phyloP scores from a whole-genome alignment of 306 rosid species.

The Senna siamea region DNA sequence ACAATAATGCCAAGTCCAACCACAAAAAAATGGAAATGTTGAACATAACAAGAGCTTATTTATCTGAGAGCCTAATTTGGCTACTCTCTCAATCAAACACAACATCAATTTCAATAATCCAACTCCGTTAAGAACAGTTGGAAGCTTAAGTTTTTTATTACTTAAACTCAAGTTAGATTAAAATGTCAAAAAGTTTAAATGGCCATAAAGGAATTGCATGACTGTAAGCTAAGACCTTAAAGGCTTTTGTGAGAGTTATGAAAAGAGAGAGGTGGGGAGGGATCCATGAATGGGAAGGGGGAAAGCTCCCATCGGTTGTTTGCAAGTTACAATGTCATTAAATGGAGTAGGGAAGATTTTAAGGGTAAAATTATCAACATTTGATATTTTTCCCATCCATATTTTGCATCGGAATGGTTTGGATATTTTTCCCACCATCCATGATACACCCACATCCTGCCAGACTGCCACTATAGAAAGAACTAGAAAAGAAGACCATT shows the following conservation, averaged over 20 bases:
- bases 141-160: neutral
- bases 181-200: neutral
- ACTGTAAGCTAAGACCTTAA: neutral
- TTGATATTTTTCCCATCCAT: neutral
- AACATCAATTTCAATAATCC: neutral
- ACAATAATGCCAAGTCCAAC: neutral
- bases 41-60: too few species aligned
- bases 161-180: neutral
- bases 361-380: neutral
- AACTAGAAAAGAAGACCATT: conserved; percentile 2
- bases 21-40: too few species aligned
- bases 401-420: neutral
- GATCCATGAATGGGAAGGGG: neutral
- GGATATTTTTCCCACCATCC: neutral
- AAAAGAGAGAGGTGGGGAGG: neutral
- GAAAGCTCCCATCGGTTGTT: neutral
- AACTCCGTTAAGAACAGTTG: neutral
- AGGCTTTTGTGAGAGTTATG: neutral
- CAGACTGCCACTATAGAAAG: neutral
- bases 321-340: neutral
- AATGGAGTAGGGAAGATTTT: neutral
- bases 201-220: neutral
- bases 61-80: neutral
- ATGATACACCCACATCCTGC: neutral
- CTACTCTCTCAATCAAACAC: neutral